Evolutionary conservation across 352 stramenopile species (phyloP).

Genomic region (Thalassiosira mediterranea): DNA sequence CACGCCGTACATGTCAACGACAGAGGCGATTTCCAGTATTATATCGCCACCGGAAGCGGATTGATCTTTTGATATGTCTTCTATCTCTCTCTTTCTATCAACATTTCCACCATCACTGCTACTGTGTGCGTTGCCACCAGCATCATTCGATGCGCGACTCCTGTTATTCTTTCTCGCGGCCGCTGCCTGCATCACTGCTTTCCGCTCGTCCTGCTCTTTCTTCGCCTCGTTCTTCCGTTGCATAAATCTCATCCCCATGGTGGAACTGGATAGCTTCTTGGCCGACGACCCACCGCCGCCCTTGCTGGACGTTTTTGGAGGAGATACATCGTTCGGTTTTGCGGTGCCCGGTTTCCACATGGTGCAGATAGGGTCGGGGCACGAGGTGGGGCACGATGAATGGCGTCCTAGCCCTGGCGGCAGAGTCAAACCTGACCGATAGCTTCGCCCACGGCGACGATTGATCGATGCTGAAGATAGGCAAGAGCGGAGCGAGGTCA

Average conservation of each 20-base stretch:
- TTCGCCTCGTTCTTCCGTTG: constrained; percentile 57
- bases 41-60: constrained; percentile 20
- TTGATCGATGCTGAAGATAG: too few species aligned
- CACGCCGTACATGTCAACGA: constrained; percentile 69
- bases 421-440: too few species aligned
- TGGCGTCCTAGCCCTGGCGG: too few species aligned
- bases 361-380: too few species aligned
- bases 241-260: constrained; percentile 85
- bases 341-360: constrained; percentile 76
- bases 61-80: constrained; percentile 29
- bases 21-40: constrained; percentile 47
- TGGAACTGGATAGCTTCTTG: constrained; percentile 71
- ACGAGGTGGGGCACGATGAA: too few species aligned
- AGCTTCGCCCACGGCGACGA: too few species aligned
- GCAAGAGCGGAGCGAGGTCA: too few species aligned
- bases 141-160: constrained; percentile 16
- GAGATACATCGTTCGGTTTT: constrained; percentile 26
- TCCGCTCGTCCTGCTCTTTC: constrained; percentile 13
- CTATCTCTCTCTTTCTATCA: constrained; percentile 36
- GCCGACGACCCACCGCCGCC: constrained; percentile 7
- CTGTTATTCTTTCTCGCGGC: constrained; percentile 6
- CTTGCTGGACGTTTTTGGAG: background rate
- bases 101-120: constrained; percentile 13
- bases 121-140: too few species aligned
- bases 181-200: background rate